Base-by-base conservation (phyloP, 1,139 yeast genomes). In the Saccharomyces hybrid region DNA sequence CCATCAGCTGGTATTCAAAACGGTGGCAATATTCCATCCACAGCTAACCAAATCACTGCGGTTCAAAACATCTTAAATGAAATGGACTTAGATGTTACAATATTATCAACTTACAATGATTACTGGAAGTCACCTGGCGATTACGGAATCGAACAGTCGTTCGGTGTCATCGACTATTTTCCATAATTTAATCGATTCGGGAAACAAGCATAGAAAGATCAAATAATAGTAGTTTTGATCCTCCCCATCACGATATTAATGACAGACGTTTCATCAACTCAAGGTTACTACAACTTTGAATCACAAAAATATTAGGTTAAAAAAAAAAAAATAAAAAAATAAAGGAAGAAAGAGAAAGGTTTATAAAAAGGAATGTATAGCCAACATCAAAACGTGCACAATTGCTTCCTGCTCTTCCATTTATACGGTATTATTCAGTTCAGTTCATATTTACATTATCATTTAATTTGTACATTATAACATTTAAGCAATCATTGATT, bases 71-170 rank as follows among this genome's bases (percentile, higher is more conserved):
- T 88, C 48, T 72, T 88, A 51, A 74, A 79, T 27, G 78, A 75
- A 49, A 73, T 84, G 52, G 60, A 70, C 54, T 81, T 81, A 49
- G 82, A 83, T 50, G 81, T 82, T 50, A 85, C 91, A 4, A 80
- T 90, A 57, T 77, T 90, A 64, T 82, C 95, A 23, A 82, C 90
- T 14, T 88, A 72, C 71, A 77, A 90, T 67, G 97, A 90, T 69
- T 77, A 72, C 72, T 90, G 97, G 97, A 90, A 90, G 70, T 65
- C 70, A n/a, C 91, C 96, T 31, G 97, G 97, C 55, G 78, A 80
- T 2, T 84, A 87, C 70, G 86, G 84, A 60, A 83, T 90, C 65
- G 97, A 90, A 73, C 96, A 88, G 73, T 82, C 82, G 55, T 90
- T 90, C 65, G 97, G 97, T 63, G 76, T 82, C 57, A 75, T 83